A percentile compares a stretch with the other conserved stretches of the same genome.
These are phyloP conservation scores for Volvox carteri DNA, from an alignment of 163 green algal genomes.

Conservation along the genomic window DNA sequence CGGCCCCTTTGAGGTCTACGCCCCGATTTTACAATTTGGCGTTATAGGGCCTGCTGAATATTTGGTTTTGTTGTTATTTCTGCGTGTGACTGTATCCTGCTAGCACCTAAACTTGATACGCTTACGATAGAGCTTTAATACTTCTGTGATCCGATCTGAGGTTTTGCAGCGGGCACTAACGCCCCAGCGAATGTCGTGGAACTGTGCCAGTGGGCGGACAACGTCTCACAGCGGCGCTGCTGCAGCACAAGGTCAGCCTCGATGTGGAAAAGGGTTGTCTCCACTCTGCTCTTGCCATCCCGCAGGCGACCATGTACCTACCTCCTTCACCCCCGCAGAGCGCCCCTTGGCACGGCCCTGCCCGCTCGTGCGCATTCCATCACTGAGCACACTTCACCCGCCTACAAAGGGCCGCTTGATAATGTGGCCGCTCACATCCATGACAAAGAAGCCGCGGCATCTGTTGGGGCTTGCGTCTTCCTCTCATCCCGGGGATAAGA, in stretches of 20 bases:
- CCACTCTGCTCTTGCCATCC: neutral
- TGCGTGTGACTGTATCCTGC: too few species aligned
- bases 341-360: neutral
- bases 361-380: neutral
- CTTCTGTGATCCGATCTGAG: too few species aligned
- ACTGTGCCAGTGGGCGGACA: neutral
- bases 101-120: too few species aligned
- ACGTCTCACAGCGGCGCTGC: neutral
- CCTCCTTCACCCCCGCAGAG: neutral
- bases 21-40: too few species aligned
- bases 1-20: too few species aligned
- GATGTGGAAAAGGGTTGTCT: too few species aligned
- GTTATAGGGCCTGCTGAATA: too few species aligned
- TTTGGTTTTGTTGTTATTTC: too few species aligned
- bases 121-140: too few species aligned
- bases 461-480: neutral
- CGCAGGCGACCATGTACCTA: neutral
- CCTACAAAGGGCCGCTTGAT: neutral
- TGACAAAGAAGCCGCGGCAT: conserved; percentile 24
- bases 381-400: neutral
- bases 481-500: neutral
- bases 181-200: conserved; percentile 28
- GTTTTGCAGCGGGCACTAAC: conserved; percentile 4
- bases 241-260: too few species aligned
- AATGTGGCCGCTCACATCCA: conserved; percentile 27